Evolutionary conservation across 169 alveolate species (phyloP), one percentile per base, ranked within the genome.

Genomic region (Cryptosporidium bovis): DNA sequence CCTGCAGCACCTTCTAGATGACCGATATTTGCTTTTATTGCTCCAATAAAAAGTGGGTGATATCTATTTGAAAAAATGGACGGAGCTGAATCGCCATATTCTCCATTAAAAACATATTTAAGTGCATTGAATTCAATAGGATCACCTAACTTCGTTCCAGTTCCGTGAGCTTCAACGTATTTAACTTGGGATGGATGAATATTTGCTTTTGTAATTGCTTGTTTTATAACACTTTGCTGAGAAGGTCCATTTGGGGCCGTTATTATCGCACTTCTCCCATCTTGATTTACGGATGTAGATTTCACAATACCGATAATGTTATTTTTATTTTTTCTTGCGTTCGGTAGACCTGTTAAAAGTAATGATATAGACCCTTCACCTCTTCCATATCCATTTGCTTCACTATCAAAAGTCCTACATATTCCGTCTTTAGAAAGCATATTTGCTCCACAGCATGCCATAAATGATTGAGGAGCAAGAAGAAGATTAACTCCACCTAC

Each of bases 321-420:
- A 20, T 60, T 16, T 15, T 84, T 83, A 18, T 83, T 65, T 51
- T 58, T 27, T 24, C 2, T 20, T 44, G 92, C 91, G 18, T 62
- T 82, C 20, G 40, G 24, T 18, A 71, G 34, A 34, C 16, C 33
- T 31, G 83, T 65, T 69, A 87, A 65, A 51, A 87, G 62, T 62
- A 89, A 62, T 33, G 91, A 68, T 29, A 91, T 83, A 53, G 89
- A 82, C 13, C 94, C 94, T 64, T 93, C 95, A 13, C 95, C 95
- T 15, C 95, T 82, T 20, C 91, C 92, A 51, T 90, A 92, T 51
- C 95, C 95, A 31, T 84, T 83, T 12, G 95, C 95, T 18, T 66
- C 62, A 31, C 65, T 65, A 65, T 93, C 95, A 60, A 93, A 93
- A 20, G 94, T 90, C 66, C 83, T 89, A 65, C 95, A 93, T 33